Evolutionary conservation across 305 asterid genomes (phyloP).

Genomic region (Plantago rigida): DNA sequence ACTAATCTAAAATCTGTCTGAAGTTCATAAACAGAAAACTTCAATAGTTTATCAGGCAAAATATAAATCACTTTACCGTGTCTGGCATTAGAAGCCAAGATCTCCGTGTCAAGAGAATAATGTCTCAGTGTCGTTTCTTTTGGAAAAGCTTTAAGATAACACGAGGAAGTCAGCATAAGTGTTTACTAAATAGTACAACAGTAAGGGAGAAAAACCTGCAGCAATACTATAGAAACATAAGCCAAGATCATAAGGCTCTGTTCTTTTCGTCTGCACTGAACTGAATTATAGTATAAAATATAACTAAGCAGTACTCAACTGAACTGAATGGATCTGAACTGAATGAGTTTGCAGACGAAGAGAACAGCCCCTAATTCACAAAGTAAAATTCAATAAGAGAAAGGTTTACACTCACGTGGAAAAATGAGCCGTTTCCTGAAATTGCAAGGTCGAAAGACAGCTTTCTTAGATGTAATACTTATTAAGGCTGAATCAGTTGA

Average conservation of each 20-base stretch:
- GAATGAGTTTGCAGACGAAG: too few relatives aligned
- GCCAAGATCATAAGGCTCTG: neutral
- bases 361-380: neutral
- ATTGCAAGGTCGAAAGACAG: slow-evolving; percentile 16
- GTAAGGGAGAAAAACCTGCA: too few relatives aligned
- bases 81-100: neutral
- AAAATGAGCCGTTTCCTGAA: slow-evolving; percentile 15
- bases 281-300: too few relatives aligned
- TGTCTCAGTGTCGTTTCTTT: neutral
- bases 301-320: too few relatives aligned
- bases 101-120: neutral
- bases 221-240: too few relatives aligned
- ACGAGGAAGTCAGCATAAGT: neutral
- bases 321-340: too few relatives aligned
- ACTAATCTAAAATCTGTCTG: too few relatives aligned
- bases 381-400: neutral
- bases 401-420: neutral
- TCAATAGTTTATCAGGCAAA: too few relatives aligned
- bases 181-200: too few relatives aligned
- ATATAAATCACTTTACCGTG: neutral
- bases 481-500: slow-evolving; percentile 3
- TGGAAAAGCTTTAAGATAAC: neutral
- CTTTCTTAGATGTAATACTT: slow-evolving; percentile 11
- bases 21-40: neutral
- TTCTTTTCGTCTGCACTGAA: too few relatives aligned